A percentile compares a stretch with the other conserved stretches of the same genome.
phyloP scores from a whole-genome alignment of 2,329 filamentous ascomycete genomes.

The Kalaharituber pfeilii region DNA sequence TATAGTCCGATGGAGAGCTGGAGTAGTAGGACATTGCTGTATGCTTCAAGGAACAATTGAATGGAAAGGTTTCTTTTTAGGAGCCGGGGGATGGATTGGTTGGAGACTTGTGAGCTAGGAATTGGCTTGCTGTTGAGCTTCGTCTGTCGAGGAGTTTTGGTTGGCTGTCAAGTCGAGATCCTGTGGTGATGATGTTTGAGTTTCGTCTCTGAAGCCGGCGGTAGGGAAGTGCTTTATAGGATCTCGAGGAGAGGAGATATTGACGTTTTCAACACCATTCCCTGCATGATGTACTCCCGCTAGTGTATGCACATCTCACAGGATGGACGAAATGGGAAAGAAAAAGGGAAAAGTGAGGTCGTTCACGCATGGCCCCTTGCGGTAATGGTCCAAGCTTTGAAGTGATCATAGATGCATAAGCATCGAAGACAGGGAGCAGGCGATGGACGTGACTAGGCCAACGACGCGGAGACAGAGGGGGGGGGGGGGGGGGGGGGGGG shows the following conservation, averaged over 20 bases:
- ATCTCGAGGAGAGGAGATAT: not conserved
- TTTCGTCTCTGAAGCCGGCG: not conserved
- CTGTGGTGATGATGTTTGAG: too few relatives aligned
- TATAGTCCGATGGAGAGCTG: not conserved
- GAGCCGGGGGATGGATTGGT: not conserved
- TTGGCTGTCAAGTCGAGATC: not conserved
- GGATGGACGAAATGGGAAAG: too few relatives aligned
- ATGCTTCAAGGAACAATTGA: not conserved
- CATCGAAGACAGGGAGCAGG: too few relatives aligned
- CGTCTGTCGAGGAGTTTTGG: not conserved
- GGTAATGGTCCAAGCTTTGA: not conserved
- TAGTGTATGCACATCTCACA: too few relatives aligned
- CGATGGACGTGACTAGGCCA: too few relatives aligned
- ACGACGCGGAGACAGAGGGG: not conserved
- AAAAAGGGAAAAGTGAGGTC: not conserved
- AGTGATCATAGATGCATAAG: not conserved
- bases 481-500: not conserved
- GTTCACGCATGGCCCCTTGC: not conserved
- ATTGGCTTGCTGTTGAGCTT: not conserved
- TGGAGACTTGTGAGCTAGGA: not conserved
- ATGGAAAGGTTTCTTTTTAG: not conserved
- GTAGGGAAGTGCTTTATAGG: not conserved
- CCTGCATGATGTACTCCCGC: not conserved
- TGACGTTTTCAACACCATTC: not conserved
- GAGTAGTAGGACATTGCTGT: not conserved